Evolutionary conservation across 306 rosid genomes (phyloP).

Genomic region (Spatholobus suberectus): DNA sequence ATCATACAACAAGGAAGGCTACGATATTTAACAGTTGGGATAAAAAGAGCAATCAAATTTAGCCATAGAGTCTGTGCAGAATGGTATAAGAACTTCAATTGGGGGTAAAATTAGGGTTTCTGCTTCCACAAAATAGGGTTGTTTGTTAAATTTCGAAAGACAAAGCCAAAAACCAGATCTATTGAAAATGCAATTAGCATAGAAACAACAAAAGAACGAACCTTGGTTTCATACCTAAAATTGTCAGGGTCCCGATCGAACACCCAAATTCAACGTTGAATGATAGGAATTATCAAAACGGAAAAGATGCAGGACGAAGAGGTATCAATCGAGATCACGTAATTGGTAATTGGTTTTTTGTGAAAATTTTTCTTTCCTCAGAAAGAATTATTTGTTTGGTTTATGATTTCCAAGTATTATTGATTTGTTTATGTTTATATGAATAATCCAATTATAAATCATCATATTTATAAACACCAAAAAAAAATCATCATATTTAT

Average conservation of each 20-base stretch:
- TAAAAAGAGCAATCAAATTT: neutral
- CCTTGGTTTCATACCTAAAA: conserved; percentile 12
- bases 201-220: conserved; percentile 6
- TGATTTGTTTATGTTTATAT: no score
- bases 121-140: neutral
- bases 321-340: no score
- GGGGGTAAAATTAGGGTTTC: conserved; percentile 40
- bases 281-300: neutral
- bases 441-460: no score
- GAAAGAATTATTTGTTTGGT: no score
- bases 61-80: neutral
- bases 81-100: neutral
- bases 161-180: neutral
- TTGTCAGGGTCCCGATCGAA: neutral
- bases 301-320: neutral
- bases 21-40: neutral
- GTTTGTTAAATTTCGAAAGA: neutral
- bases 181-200: neutral
- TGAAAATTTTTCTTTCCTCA: no score
- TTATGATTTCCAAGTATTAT: no score
- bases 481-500: no score
- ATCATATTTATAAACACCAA: no score
- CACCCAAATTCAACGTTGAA: neutral
- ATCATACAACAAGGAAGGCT: neutral
- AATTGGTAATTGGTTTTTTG: no score